These are phyloP conservation scores for Colletotrichum tamarilloi DNA, from an alignment of 2,329 filamentous ascomycete genomes.

Conservation along the genomic window DNA sequence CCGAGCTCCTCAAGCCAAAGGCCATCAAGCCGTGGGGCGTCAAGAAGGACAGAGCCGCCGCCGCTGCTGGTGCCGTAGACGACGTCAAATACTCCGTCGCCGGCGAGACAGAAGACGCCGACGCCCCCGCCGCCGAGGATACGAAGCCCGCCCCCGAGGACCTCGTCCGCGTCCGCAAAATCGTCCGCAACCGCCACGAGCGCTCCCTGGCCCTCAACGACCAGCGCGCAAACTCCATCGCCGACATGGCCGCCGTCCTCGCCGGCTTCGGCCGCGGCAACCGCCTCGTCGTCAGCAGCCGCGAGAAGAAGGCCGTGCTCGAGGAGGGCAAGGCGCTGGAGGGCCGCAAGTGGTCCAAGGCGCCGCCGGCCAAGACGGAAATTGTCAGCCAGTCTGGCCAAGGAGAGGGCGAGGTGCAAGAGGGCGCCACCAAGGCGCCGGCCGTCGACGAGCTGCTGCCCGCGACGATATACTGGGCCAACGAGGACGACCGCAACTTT, in stretches of 20 bases:
- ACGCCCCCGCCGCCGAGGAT: not conserved
- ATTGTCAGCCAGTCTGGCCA: constrained; percentile 2
- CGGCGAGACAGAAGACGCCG: not conserved
- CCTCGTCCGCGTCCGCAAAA: constrained; percentile 38
- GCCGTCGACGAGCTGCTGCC: constrained; percentile 45
- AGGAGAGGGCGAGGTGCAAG: constrained; percentile 24
- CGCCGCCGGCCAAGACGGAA: constrained; percentile 12
- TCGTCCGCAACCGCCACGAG: constrained; percentile 51
- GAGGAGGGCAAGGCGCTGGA: constrained; percentile 14
- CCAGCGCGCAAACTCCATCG: constrained; percentile 71
- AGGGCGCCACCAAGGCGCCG: constrained; percentile 5
- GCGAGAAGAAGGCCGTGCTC: constrained; percentile 27
- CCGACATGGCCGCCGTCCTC: constrained; percentile 71
- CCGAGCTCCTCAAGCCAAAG: constrained; percentile 13
- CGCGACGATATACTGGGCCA: constrained; percentile 63
- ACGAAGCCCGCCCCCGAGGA: constrained; percentile 31
- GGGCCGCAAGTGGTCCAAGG: constrained; percentile 22
- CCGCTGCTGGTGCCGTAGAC: no score
- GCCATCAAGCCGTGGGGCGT: not conserved
- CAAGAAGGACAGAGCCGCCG: no score
- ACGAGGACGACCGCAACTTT: constrained; percentile 58
- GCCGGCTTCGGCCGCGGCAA: constrained; percentile 63
- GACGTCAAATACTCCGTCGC: no score
- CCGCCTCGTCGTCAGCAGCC: constrained; percentile 49
- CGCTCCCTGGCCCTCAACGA: constrained; percentile 66